Evolutionary conservation across 2,329 filamentous ascomycete genomes (phyloP).

Genomic region (Penicillium hordei): DNA sequence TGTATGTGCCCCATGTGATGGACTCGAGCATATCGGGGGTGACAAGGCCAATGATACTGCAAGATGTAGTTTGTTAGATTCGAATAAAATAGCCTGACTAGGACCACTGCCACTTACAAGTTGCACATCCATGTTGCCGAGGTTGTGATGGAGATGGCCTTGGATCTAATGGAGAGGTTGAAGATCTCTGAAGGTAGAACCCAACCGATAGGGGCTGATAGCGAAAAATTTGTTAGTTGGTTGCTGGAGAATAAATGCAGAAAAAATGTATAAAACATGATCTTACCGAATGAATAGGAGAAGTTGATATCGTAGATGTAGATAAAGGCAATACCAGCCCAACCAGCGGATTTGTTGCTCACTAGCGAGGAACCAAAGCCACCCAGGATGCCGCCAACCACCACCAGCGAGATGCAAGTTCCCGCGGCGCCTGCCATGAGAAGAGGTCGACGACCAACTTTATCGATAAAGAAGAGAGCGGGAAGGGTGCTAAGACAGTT

Average conservation of each 20-base stretch:
- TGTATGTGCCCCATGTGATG: constrained; percentile 42
- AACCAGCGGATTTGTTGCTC: constrained; percentile 34
- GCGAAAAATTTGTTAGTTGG: neutral
- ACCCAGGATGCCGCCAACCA: constrained; percentile 38
- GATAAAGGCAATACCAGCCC: constrained; percentile 41
- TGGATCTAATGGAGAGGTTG: constrained; percentile 39
- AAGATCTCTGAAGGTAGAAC: constrained; percentile 44
- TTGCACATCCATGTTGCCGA: constrained; percentile 44
- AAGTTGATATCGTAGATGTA: constrained; percentile 43
- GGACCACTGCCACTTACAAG: constrained; percentile 28
- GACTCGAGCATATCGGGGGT: constrained; percentile 41
- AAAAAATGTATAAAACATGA: neutral
- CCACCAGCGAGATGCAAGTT: constrained; percentile 38
- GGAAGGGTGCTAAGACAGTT: constrained; percentile 39
- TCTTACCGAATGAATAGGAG: constrained; percentile 40
- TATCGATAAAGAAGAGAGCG: constrained; percentile 38
- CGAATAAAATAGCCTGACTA: neutral
- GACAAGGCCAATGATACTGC: constrained; percentile 38
- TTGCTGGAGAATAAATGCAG: neutral
- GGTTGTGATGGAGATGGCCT: constrained; percentile 41
- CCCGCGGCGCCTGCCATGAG: constrained; percentile 39
- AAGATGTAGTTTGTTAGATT: neutral
- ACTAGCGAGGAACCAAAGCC: constrained; percentile 32
- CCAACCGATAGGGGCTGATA: constrained; percentile 39
- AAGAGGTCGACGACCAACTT: constrained; percentile 34